These are phyloP conservation scores for Peziza echinospora DNA, from an alignment of 495 filamentous ascomycete genomes.

Conservation along the genomic window DNA sequence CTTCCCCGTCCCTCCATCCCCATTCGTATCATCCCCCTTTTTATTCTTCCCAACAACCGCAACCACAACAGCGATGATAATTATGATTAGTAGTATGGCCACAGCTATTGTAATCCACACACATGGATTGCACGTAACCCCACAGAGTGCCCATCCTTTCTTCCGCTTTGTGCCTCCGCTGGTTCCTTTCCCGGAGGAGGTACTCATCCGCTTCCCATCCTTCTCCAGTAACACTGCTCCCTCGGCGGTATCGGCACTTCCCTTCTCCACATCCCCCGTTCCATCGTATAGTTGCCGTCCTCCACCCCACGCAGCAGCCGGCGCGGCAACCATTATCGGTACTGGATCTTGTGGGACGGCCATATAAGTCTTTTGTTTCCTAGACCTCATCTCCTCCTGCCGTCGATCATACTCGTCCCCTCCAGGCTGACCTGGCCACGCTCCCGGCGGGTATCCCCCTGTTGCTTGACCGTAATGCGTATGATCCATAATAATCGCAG, in stretches of 20 bases:
- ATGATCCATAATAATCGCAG: too few species aligned
- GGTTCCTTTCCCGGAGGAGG: slow-evolving; percentile 6
- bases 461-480: too few species aligned
- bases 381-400: not conserved
- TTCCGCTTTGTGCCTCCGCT: not conserved
- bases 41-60: slow-evolving; percentile 34
- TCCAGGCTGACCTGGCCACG: too few species aligned
- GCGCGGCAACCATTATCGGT: not conserved
- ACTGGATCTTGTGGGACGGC: not conserved
- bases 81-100: slow-evolving; percentile 32
- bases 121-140: slow-evolving; percentile 2
- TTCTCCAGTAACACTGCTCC: not conserved
- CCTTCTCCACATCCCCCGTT: not conserved
- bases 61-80: slow-evolving; percentile 40
- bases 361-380: too few species aligned
- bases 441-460: too few species aligned
- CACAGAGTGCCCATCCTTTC: slow-evolving; percentile 4
- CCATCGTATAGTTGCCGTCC: slow-evolving; percentile 1
- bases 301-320: not conserved
- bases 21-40: slow-evolving; percentile 2
- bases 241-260: not conserved
- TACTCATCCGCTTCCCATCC: slow-evolving; percentile 3
- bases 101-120: slow-evolving; percentile 21
- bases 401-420: not conserved
- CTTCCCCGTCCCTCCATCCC: not conserved